Base-by-base conservation (phyloP, 257 asterid genomes). In the Rehmannia glutinosa region DNA sequence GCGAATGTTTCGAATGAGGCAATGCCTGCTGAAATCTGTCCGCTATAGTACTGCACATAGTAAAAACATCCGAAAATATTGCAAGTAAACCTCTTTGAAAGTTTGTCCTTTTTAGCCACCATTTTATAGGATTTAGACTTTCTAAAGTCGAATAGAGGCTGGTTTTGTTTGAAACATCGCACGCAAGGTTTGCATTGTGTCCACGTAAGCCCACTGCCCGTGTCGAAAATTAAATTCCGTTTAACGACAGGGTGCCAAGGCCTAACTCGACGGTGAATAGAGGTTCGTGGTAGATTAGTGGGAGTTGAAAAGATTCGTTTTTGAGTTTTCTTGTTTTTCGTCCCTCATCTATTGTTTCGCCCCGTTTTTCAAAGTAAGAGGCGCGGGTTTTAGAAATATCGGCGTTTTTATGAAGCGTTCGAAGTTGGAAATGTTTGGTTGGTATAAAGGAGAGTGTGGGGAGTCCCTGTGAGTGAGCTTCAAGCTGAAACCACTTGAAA, bases 151-250 rank as follows among this genome's bases (percentile, higher is more conserved):
- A 74, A 78, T 1, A 54, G 33, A n/a, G 75, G 77, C 6, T 69
- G 19, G 6, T 20, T 3, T 46, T 79, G 81, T 63, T 43, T 68
- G 79, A 75, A 79, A 15, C 81, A 75, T 11, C 6, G 3, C 41
- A 68, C 0, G 38, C 84, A 78, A 3, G 84, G 84, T 11, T 12
- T 38, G 77, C 81, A 80, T 10, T 75, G 84, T 1, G 72, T 72
- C 81, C 81, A 76, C 1, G 79, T 80, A 6, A 72, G 16, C 56
- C 24, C 36, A 35, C 79, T 76, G 43, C 77, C 81, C 5, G 81
- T 75, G 76, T 80, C 79, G 12, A 80, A 69, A 19, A 77, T 21
- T 5, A 80, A 55, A 1, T 81, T 68, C 64, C 36, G 57, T 7
- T 63, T 69, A 0, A 59, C 72, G 2, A 50, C 23, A 0, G 81